Conservation (phyloP, 768 basidiomycete genomes). For the Hebeloma cylindrosporum region DNA sequence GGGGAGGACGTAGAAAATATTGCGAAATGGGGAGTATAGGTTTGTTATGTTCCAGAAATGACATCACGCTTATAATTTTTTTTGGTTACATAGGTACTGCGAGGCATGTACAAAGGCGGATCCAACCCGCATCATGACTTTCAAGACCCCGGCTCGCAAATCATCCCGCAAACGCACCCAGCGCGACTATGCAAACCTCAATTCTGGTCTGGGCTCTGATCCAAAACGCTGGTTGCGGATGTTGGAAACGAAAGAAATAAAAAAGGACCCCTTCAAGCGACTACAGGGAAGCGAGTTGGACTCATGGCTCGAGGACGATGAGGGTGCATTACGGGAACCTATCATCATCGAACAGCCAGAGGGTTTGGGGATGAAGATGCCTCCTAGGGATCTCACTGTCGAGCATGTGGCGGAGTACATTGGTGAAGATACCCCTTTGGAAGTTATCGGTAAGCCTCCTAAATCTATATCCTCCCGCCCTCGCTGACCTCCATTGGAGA, state of each 20-base stretch:
- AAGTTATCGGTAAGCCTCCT: conserved; percentile 78
- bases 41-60: conserved; percentile 15
- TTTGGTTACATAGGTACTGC: conserved; percentile 58
- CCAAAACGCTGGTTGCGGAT: conserved; percentile 66
- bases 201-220: conserved; percentile 59
- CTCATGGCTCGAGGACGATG: conserved; percentile 75
- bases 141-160: conserved; percentile 79
- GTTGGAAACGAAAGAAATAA: conserved; percentile 66
- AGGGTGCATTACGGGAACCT: conserved; percentile 77
- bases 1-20: conserved; percentile 63
- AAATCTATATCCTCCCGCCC: background rate
- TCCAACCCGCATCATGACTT: conserved; percentile 62
- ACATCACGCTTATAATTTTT: conserved; percentile 15
- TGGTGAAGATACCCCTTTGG: conserved; percentile 76
- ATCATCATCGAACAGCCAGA: conserved; percentile 77
- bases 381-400: conserved; percentile 66
- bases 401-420: conserved; percentile 78
- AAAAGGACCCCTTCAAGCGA: conserved; percentile 60
- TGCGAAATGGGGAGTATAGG: conserved; percentile 70
- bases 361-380: conserved; percentile 91
- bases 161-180: conserved; percentile 73
- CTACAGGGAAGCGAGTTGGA: conserved; percentile 69
- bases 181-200: conserved; percentile 78
- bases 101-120: conserved; percentile 59
- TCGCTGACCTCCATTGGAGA: conserved; percentile 43